Evolutionary conservation across 2,329 filamentous ascomycete species (phyloP), one percentile per base, ranked within the genome.

Genomic region (Coniosporium tulheliwenetii): DNA sequence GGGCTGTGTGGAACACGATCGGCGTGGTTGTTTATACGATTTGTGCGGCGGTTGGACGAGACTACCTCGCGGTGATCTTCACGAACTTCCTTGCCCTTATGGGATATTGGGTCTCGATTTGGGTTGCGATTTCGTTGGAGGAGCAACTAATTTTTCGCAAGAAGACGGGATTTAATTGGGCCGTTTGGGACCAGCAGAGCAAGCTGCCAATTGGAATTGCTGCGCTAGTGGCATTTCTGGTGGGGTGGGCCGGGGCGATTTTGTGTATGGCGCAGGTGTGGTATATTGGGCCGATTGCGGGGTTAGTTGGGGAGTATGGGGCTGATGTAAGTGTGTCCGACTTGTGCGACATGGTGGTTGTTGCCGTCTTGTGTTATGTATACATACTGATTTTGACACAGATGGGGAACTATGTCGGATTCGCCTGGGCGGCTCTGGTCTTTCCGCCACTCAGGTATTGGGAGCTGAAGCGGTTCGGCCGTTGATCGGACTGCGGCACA

Each of bases 251-350:
- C 8, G 77, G 77, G 8, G 70, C 75, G 0, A 69, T 83, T 26
- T 53, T 81, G 37, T 77, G 69, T 44, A 82, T 82, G 78, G 73
- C 73, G 15, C 77, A 84, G 60, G 70, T 73, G 3, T 83, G 77
- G 71, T 83, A 78, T 55, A 70, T 75, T 44, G 78, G 79, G 1
- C 78, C 77, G 0, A 57, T 81, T 43, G 75, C 75, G 2, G 62
- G 60, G 37, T 55, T 68, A 40, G 68, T 79, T 13, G 73, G 75
- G 0, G 69, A 69, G 14, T 66, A 70, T 53, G 73, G 73, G 13
- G 72, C 65, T 38, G 72, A 77, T 59, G 63, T 73, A 54, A 61
- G 67, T 55, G 14, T 30, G 13, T 37, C 15, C 4, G 37, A 2
- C 10, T 40, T 13, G 19, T 10, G 30, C 26, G 32, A n/a, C 38